Conservation (phyloP, 2,329 filamentous ascomycete species). For the Bipolaris zeicola region DNA sequence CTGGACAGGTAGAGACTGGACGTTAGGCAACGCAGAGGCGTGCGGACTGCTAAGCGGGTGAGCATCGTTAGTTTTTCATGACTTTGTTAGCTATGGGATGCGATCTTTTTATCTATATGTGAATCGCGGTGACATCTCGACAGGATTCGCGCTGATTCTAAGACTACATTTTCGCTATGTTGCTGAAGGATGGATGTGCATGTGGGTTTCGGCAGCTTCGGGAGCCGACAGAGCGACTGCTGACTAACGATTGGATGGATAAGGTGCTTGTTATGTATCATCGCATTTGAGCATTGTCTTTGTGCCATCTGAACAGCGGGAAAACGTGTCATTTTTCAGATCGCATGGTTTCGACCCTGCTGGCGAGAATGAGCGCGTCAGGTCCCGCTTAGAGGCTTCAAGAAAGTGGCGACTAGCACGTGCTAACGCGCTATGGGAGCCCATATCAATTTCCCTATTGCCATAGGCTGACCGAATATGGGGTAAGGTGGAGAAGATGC, state of each 20-base stretch:
- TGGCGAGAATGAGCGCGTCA: not conserved
- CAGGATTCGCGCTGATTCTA: not conserved
- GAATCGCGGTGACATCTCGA: not conserved
- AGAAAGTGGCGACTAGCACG: not conserved
- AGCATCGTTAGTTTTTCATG: slow-evolving; percentile 6
- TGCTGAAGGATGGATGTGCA: not conserved
- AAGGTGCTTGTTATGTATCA: too few species aligned
- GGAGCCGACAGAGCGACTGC: not conserved
- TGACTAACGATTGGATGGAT: not conserved
- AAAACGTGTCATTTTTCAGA: not conserved
- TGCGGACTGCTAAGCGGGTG: slow-evolving; percentile 6
- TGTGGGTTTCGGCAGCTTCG: slow-evolving; percentile 6
- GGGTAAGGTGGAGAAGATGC: not conserved
- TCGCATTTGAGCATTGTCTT: too few species aligned
- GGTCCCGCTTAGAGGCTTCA: not conserved
- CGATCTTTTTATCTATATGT: not conserved
- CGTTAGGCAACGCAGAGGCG: slow-evolving; percentile 8
- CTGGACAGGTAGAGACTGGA: slow-evolving; percentile 8
- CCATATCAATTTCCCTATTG: not conserved
- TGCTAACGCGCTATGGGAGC: not conserved
- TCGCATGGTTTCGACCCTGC: not conserved
- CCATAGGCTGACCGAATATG: not conserved
- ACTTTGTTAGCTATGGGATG: not conserved
- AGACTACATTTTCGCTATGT: not conserved
- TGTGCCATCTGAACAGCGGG: too few species aligned